Conservation (phyloP, 192 early-diverging fungal genomes). For the Linnemannia elongata region DNA sequence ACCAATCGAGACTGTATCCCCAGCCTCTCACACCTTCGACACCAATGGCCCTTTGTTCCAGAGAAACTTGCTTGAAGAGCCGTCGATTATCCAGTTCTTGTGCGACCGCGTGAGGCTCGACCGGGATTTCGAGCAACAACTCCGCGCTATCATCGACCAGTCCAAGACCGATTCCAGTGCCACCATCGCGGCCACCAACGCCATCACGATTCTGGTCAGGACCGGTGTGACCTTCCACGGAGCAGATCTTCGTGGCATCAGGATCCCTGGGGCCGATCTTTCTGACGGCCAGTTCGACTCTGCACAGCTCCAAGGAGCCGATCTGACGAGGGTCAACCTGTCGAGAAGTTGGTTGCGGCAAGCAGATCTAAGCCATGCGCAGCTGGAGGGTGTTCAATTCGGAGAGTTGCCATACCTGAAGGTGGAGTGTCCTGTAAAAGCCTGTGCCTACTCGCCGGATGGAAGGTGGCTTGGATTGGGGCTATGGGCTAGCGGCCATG, state of each 20-base stretch:
- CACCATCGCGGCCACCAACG: constrained; percentile 14
- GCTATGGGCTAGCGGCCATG: neutral
- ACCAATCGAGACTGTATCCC: no score
- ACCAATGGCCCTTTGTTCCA: no score
- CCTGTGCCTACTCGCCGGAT: neutral
- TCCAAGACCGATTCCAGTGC: no score
- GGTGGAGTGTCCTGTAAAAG: no score
- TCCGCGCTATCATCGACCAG: no score
- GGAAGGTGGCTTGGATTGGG: neutral
- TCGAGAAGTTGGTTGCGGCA: neutral
- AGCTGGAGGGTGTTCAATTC: constrained; percentile 2
- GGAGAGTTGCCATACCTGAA: neutral
- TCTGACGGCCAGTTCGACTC: constrained; percentile 1
- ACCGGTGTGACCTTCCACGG: neutral
- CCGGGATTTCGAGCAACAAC: no score
- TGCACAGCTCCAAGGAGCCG: constrained; percentile 7
- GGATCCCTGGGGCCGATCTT: constrained; percentile 7
- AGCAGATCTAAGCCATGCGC: neutral
- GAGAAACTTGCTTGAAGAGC: no score
- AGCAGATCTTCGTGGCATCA: neutral
- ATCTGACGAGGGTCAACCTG: neutral
- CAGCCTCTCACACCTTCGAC: no score
- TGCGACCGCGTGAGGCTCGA: no score
- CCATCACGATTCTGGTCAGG: constrained; percentile 2
- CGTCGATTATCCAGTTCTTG: no score